These are phyloP conservation scores for Entrophospora sp. DNA, from an alignment of 192 early-diverging fungal genomes.

Conservation along the genomic window DNA sequence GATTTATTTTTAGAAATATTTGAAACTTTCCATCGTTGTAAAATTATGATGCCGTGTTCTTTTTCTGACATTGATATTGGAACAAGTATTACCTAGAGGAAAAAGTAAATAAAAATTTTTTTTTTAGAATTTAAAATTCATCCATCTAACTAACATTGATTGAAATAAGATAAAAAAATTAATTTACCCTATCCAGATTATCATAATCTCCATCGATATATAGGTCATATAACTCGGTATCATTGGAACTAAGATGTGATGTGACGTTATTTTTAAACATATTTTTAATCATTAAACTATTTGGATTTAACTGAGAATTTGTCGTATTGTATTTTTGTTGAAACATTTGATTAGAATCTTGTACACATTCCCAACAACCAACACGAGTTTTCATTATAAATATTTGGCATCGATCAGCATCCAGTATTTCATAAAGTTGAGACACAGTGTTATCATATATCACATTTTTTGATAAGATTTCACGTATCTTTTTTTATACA, in stretches of 20 bases:
- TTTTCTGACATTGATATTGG: background rate
- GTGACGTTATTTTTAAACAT: background rate
- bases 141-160: too few species aligned
- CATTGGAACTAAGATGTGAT: background rate
- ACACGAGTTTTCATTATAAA: background rate
- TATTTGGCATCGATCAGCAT: constrained; percentile 9
- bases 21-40: background rate
- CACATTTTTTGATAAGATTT: background rate
- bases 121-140: too few species aligned
- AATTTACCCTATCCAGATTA: background rate
- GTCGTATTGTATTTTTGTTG: background rate
- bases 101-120: too few species aligned
- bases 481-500: constrained; percentile 5
- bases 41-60: background rate
- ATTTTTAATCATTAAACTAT: background rate
- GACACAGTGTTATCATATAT: constrained; percentile 7
- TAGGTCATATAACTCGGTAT: background rate
- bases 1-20: background rate
- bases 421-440: background rate
- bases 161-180: too few species aligned
- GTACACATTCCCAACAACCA: background rate
- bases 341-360: background rate
- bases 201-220: background rate
- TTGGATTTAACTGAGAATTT: constrained; percentile 1
- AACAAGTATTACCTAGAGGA: constrained; percentile 8